Evolutionary conservation across 164 flowering plant genomes (phyloP).

Genomic region (Chimonanthus salicifolius): DNA sequence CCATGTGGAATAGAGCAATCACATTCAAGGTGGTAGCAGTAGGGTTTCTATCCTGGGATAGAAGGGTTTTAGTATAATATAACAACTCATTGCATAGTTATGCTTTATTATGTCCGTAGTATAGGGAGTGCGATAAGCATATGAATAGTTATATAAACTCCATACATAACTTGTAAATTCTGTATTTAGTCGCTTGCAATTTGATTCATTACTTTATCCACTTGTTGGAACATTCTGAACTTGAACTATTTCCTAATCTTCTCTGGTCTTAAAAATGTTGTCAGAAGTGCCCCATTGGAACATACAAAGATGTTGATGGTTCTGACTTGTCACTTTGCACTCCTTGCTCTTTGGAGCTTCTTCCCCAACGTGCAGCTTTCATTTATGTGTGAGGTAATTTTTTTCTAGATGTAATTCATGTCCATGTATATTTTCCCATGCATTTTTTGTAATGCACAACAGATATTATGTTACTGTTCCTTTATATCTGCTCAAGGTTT

Average conservation of each 20-base stretch:
- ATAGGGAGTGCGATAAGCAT: no score
- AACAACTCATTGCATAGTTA: no score
- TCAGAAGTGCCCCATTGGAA: slow-evolving; percentile 93
- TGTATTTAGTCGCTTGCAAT: background rate
- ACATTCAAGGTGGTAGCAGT: background rate
- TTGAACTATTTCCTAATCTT: background rate
- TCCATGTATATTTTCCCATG: no score
- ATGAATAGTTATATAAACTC: background rate
- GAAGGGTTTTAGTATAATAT: no score
- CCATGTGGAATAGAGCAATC: background rate
- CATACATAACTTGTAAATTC: background rate
- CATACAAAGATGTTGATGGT: slow-evolving; percentile 74
- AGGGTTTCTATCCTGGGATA: no score
- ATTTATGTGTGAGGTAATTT: slow-evolving; percentile 67
- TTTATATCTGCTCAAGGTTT: background rate
- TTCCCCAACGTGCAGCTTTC: slow-evolving; percentile 76
- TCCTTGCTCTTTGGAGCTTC: slow-evolving; percentile 61
- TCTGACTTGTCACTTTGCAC: slow-evolving; percentile 66
- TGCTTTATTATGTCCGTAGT: no score
- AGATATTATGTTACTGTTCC: background rate
- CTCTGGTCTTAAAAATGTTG: background rate
- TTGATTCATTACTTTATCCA: slow-evolving; percentile 4
- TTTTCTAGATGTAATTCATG: background rate
- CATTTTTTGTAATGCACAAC: background rate
- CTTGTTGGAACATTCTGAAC: background rate